Conservation (phyloP, 768 basidiomycete genomes). For the Boletus sp. region DNA sequence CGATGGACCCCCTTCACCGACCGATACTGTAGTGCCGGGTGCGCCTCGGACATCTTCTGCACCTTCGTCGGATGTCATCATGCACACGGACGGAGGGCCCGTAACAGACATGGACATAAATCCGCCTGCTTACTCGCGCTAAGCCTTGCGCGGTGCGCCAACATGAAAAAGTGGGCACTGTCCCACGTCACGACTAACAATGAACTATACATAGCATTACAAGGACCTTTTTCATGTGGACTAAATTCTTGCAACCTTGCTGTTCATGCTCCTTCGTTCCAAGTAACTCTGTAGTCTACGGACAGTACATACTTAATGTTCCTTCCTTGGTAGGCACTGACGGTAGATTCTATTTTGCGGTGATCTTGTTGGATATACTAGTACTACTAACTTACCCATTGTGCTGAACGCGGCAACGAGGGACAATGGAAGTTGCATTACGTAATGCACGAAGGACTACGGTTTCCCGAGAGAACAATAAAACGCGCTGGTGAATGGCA, state of each 20-base stretch:
- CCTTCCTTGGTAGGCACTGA: conserved; percentile 1
- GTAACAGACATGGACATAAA: background rate
- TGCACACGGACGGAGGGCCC: conserved; percentile 31
- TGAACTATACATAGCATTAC: conserved; percentile 8
- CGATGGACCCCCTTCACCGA: conserved; percentile 22
- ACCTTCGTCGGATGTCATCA: conserved; percentile 13
- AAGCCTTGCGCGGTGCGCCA: background rate
- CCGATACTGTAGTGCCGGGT: conserved; percentile 2
- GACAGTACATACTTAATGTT: conserved; percentile 13
- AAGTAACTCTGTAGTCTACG: conserved; percentile 13
- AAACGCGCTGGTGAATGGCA: conserved; percentile 14
- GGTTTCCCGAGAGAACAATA: conserved; percentile 33
- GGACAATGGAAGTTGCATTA: conserved; percentile 26
- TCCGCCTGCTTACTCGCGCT: conserved; percentile 28
- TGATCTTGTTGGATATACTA: conserved; percentile 2
- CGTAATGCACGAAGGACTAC: conserved; percentile 4
- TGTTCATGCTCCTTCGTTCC: background rate
- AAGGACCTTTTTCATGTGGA: conserved; percentile 15
- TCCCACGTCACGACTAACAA: conserved; percentile 13
- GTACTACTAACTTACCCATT: conserved; percentile 2
- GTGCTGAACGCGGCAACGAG: conserved; percentile 11
- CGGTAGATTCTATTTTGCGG: background rate
- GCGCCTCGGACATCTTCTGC: background rate
- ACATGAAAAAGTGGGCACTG: conserved; percentile 4
- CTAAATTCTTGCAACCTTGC: conserved; percentile 15